Evolutionary conservation across 2,329 filamentous ascomycete genomes (phyloP).

Genomic region (Lojkania enalia): DNA sequence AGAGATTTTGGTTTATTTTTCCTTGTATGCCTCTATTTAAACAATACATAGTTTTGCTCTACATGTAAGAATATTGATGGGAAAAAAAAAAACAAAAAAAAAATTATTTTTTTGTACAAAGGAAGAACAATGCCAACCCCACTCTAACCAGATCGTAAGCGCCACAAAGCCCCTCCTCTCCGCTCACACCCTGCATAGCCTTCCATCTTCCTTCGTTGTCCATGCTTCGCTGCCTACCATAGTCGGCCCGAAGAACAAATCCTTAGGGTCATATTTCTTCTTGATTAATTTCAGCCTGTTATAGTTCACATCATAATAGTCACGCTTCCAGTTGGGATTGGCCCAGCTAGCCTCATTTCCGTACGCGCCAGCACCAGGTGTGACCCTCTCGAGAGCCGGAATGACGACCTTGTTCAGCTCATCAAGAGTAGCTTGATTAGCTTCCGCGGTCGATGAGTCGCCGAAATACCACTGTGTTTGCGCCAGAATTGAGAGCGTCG

Average conservation of each 20-base stretch:
- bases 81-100: too few species aligned
- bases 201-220: not conserved
- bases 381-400: not conserved
- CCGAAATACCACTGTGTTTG: not conserved
- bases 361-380: not conserved
- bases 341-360: not conserved
- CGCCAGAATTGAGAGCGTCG: not conserved
- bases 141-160: not conserved
- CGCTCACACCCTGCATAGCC: not conserved
- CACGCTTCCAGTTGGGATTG: not conserved
- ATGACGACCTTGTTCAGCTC: constrained; percentile 1
- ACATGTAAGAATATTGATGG: too few species aligned
- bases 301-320: not conserved
- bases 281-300: not conserved
- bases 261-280: not conserved
- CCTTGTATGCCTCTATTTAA: too few species aligned
- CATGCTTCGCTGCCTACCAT: not conserved
- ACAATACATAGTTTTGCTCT: too few species aligned
- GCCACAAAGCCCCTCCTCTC: not conserved
- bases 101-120: too few species aligned
- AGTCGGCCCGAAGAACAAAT: not conserved
- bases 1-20: too few species aligned
- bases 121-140: too few species aligned
- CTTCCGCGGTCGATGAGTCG: not conserved
- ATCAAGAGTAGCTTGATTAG: not conserved